These are phyloP conservation scores for Diplodia mutila DNA, from an alignment of 2,329 filamentous ascomycete genomes.

Conservation along the genomic window DNA sequence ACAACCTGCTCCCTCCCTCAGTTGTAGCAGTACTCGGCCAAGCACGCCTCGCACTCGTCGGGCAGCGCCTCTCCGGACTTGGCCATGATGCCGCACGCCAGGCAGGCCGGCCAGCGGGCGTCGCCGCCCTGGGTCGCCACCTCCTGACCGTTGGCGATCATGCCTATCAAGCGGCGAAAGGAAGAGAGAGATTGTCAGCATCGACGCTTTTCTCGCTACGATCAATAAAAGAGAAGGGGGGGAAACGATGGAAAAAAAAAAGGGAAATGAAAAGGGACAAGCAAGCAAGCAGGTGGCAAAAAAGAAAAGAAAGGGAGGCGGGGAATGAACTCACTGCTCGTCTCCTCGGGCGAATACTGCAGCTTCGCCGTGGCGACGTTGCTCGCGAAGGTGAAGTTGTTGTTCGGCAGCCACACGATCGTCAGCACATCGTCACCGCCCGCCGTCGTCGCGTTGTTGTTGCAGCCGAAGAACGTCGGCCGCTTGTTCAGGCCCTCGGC, in stretches of 20 bases:
- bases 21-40: slow-evolving; percentile 23
- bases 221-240: background rate
- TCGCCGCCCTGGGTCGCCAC: slow-evolving; percentile 10
- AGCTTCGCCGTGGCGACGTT: slow-evolving; percentile 18
- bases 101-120: background rate
- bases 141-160: slow-evolving; percentile 23
- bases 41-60: slow-evolving; percentile 11
- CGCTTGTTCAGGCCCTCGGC: slow-evolving; percentile 62
- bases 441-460: slow-evolving; percentile 41
- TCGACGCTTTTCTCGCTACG: background rate
- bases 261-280: no score
- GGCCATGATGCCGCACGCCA: slow-evolving; percentile 24
- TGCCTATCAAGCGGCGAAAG: background rate
- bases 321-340: slow-evolving; percentile 1
- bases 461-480: slow-evolving; percentile 64
- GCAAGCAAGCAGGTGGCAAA: no score
- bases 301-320: background rate
- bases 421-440: background rate
- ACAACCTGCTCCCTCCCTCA: background rate
- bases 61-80: slow-evolving; percentile 17
- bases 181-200: no score
- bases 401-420: slow-evolving; percentile 22
- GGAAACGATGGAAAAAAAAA: no score
- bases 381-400: slow-evolving; percentile 14
- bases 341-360: slow-evolving; percentile 3